Conservation (phyloP, 164 flowering plant genomes). For the Stephania cephalantha region DNA sequence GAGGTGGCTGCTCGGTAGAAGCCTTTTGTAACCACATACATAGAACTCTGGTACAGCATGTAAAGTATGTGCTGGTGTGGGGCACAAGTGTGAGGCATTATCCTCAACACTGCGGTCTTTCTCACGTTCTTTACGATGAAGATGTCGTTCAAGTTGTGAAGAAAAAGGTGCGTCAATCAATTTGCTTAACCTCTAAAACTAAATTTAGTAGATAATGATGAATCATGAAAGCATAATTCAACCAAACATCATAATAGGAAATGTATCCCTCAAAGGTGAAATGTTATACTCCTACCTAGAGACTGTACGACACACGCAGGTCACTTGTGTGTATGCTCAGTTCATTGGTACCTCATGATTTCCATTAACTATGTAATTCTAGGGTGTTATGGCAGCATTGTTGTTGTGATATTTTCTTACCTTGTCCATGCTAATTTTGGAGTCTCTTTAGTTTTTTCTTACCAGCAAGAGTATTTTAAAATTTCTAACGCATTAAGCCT, state of each 20-base stretch:
- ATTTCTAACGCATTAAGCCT: too few relatives aligned
- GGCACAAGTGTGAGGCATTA: slow-evolving; percentile 93
- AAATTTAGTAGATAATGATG: not conserved
- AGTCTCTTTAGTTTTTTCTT: not conserved
- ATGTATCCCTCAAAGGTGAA: not conserved
- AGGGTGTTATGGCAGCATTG: too few relatives aligned
- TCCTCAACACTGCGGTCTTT: slow-evolving; percentile 95
- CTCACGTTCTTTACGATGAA: slow-evolving; percentile 82
- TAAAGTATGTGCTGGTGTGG: slow-evolving; percentile 95
- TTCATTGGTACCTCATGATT: too few relatives aligned
- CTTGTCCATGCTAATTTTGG: not conserved
- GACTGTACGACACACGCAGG: too few relatives aligned
- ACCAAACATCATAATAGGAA: too few relatives aligned
- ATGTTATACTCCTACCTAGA: not conserved
- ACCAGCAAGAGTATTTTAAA: too few relatives aligned
- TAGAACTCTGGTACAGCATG: slow-evolving; percentile 81
- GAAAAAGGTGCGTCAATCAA: slow-evolving; percentile 63
- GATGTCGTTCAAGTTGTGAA: slow-evolving; percentile 98
- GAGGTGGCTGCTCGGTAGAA: slow-evolving; percentile 96
- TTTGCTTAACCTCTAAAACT: not conserved
- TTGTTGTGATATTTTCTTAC: not conserved
- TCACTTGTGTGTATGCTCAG: too few relatives aligned
- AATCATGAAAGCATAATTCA: not conserved
- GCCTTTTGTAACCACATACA: slow-evolving; percentile 96
- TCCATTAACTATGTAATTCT: too few relatives aligned